These are phyloP conservation scores for Lepiota brunneoincarnata DNA, from an alignment of 768 basidiomycete species.

Conservation along the genomic window DNA sequence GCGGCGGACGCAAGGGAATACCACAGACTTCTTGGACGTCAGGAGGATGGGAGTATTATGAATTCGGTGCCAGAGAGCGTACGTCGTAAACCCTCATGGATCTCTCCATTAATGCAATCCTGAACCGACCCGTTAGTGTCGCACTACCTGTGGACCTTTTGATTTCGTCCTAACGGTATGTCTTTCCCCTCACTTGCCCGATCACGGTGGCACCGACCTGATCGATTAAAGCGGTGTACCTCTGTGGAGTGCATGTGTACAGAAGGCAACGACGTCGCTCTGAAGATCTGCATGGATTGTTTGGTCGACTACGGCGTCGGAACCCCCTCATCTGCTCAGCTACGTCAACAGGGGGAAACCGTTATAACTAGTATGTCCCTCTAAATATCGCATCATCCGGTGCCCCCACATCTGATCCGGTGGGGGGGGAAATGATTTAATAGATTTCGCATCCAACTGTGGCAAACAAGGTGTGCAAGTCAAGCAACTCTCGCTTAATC, in stretches of 20 bases:
- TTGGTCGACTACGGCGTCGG: constrained; percentile 1
- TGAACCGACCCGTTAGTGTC: not conserved
- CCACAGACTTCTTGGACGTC: not conserved
- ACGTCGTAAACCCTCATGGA: not conserved
- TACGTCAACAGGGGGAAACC: not conserved
- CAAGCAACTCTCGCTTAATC: not conserved
- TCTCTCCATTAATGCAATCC: not conserved
- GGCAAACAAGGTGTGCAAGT: not conserved
- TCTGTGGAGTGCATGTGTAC: not conserved
- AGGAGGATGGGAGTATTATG: not conserved
- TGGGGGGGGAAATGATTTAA: not conserved
- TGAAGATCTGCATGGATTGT: constrained; percentile 5
- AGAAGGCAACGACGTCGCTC: not conserved
- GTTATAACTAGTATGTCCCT: not conserved
- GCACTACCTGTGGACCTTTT: constrained; percentile 5
- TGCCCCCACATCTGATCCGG: not conserved
- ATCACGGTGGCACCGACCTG: not conserved
- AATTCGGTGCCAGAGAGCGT: constrained; percentile 2
- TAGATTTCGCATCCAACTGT: not conserved
- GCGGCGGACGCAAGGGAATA: no score
- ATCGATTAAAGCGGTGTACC: not conserved
- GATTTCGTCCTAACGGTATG: not conserved
- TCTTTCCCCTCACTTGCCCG: not conserved
- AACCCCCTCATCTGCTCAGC: not conserved
- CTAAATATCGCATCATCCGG: not conserved